These are phyloP conservation scores for Psilocybe cubensis DNA, from an alignment of 768 basidiomycete species.

Conservation along the genomic window DNA sequence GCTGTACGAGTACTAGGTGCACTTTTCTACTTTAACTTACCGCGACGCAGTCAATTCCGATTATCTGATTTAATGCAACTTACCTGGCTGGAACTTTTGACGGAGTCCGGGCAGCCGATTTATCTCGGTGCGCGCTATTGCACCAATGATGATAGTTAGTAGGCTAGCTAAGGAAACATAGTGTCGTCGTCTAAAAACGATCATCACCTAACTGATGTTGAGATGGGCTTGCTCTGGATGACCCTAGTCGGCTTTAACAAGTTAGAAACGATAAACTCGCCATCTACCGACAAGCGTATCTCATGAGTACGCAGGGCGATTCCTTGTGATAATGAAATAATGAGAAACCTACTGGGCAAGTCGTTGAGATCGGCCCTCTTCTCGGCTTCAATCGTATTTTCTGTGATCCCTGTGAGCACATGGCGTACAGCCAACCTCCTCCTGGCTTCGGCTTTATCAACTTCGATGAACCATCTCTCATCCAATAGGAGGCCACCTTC, in stretches of 20 bases:
- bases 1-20: no score
- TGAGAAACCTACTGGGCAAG: constrained; percentile 57
- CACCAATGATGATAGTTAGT: no score
- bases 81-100: no score
- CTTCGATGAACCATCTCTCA: constrained; percentile 76
- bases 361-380: constrained; percentile 82
- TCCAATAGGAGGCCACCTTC: constrained; percentile 68
- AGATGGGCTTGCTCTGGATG: constrained; percentile 33
- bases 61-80: no score
- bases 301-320: constrained; percentile 1
- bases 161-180: no score
- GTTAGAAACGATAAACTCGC: constrained; percentile 45
- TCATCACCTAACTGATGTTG: not conserved
- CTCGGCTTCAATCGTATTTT: constrained; percentile 61
- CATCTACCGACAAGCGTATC: constrained; percentile 37
- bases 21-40: no score
- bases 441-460: constrained; percentile 58
- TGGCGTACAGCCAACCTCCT: constrained; percentile 71
- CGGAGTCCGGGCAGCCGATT: no score
- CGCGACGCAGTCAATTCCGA: no score
- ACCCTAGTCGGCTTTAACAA: constrained; percentile 48
- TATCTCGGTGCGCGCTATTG: no score
- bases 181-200: no score
- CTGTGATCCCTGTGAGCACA: constrained; percentile 76
- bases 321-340: not conserved